Base-by-base conservation (phyloP, 2,329 filamentous ascomycete species). In the Bertia moriformis region DNA sequence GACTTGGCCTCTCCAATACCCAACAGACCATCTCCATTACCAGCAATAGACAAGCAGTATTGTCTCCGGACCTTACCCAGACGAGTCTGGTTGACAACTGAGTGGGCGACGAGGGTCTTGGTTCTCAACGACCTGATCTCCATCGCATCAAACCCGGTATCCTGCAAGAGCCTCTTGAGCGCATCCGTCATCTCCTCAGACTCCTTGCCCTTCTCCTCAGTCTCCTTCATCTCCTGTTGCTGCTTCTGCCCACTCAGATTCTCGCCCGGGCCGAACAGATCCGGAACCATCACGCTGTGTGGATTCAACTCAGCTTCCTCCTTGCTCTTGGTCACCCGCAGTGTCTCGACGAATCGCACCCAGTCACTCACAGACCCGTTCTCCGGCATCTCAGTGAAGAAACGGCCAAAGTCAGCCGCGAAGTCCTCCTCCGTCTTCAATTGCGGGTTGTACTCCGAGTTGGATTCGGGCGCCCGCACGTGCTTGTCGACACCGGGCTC, bases 401-500 rank as follows among this genome's bases (percentile, higher is more conserved):
- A 35, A 7, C 15, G 10, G 32, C 10, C 32, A 17, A 35, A 35
- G 15, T 35, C 32, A 13, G 10, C 32, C 15, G 15, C 32, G 32
- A 35, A 35, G 15, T 35, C 32, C 10, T 18, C 15, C 32, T 35
- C 32, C 10, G 12, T 35, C 15, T 35, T 35, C 10, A 35, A 18
- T 35, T 35, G 7, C 10, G 15, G 7, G 7, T 35, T 10, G 32
- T 35, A 35, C 7, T 35, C 32, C 12, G 32, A 35, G 32, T 35
- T 35, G 15, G 32, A 14, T 15, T 14, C 32, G 32, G 32, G 32
- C 12, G 10, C 32, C 10, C 32, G 32, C 12, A 35, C 32, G 32
- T 35, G 74, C 54, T 79, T 72, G 62, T 96, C 89, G 43, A 91
- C 71, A 38, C 84, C 67, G 39, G 86, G 84, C 51, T 85, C 74